phyloP scores from a whole-genome alignment of 805 yeast species.

The Saccharomyces eubayanus region DNA sequence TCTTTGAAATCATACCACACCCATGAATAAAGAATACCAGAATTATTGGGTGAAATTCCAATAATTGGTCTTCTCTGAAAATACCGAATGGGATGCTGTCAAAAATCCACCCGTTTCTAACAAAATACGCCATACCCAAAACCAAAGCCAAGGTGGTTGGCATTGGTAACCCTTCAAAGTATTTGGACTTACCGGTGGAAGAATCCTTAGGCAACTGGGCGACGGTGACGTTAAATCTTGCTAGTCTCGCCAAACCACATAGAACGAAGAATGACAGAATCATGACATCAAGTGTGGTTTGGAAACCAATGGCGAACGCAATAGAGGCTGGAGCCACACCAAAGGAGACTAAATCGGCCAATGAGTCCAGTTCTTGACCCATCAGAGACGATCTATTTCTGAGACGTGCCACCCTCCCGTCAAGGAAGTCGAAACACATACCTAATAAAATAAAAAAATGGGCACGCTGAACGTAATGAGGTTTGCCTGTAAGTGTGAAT shows the following conservation, averaged over 20 bases:
- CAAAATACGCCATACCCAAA: constrained; percentile 58
- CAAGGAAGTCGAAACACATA: constrained; percentile 89
- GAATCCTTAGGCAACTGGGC: constrained; percentile 83
- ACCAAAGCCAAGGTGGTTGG: constrained; percentile 81
- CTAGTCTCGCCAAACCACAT: constrained; percentile 89
- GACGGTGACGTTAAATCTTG: constrained; percentile 91
- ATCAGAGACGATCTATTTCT: constrained; percentile 84
- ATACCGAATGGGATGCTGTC: constrained; percentile 61
- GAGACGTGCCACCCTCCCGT: constrained; percentile 93
- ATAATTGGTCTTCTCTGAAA: constrained; percentile 42
- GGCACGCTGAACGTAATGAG: constrained; percentile 75
- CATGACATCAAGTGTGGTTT: constrained; percentile 71
- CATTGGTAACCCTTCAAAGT: constrained; percentile 94
- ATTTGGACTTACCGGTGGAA: constrained; percentile 72
- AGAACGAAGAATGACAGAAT: constrained; percentile 75
- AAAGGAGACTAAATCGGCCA: constrained; percentile 90
- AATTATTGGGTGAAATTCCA: constrained; percentile 70
- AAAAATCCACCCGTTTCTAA: constrained; percentile 41
- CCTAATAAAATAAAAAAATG: constrained; percentile 86
- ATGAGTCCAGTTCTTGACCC: constrained; percentile 96
- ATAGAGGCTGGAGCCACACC: constrained; percentile 93
- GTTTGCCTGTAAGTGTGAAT: constrained; percentile 60
- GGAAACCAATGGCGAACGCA: constrained; percentile 87
- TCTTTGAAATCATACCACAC: constrained; percentile 84
- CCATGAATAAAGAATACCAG: constrained; percentile 69